These are phyloP conservation scores for Botrytis cinerea DNA, from an alignment of 2,329 filamentous ascomycete species.

Conservation along the genomic window DNA sequence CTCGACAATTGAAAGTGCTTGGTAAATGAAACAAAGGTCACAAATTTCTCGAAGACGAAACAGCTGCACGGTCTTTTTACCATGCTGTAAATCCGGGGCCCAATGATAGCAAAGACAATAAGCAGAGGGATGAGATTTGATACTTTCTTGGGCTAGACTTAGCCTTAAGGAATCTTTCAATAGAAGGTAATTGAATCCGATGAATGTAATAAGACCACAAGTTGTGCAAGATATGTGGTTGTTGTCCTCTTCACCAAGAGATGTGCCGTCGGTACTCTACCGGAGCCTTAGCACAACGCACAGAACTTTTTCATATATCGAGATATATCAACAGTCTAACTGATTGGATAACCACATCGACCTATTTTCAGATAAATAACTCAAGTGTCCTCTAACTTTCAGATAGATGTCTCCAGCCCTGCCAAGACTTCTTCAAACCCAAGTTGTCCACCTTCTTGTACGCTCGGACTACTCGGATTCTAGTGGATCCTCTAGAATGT, in stretches of 20 bases:
- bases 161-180: background rate
- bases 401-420: background rate
- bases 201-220: background rate
- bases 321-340: background rate
- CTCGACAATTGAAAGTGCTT: background rate
- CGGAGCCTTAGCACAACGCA: background rate
- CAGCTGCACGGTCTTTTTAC: background rate
- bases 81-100: background rate
- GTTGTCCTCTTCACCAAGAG: background rate
- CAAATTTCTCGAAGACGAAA: background rate
- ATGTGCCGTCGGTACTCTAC: background rate
- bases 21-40: slow-evolving; percentile 4
- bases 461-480: background rate
- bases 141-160: background rate
- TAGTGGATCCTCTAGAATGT: background rate
- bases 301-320: background rate
- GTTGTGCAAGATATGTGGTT: too few species aligned
- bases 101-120: background rate
- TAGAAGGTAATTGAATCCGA: background rate
- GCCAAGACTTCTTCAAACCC: background rate
- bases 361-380: background rate
- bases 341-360: background rate
- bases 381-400: background rate
- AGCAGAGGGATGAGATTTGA: background rate
- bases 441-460: background rate